Base-by-base conservation (phyloP, 768 basidiomycete genomes). In the Phanerochaete carnosa region DNA sequence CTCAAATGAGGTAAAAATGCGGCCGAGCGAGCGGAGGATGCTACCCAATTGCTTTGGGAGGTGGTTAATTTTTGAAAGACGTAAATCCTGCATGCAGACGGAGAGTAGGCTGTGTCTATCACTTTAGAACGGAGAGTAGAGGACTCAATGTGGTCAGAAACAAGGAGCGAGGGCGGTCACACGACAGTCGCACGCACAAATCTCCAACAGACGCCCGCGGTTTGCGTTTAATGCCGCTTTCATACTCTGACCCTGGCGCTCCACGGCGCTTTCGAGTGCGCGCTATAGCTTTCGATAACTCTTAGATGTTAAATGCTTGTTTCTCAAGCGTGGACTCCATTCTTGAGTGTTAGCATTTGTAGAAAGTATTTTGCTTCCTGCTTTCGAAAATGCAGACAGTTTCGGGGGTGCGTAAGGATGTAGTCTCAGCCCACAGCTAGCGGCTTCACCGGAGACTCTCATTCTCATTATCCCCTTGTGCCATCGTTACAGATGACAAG, bases 91-190 rank as follows among this genome's bases (percentile, higher is more conserved):
- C 62, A 62, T 62, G 29, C 25, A 58, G 26, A 39, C 50, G 26
- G 29, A 45, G 19, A 2, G 28, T 22, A 52, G 25, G 25, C 15
- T 15, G 13, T 19, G 19, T 39, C 15, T 39, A 35, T 55, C 54
- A 55, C 54, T 39, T 37, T 55, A 33, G 5, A 25, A n/a, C 49
- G 28, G 32, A 13, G 45, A 19, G 22, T 32, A 22, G 54, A 54
- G 35, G 54, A 25, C 22, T n/a, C 15, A 32, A 33, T 15, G 57
- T 23, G 43, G 51, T 46, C 15, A 49, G 33, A 50, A 30, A 32
- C 53, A 43, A 43, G 39, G 50, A 19, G 37, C 39, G 46, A 52
- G 2, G n/a, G 45, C 59, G 23, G 65, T 67, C 66, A 67, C 64
- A 66, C 68, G 66, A 66, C 62, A 52, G 32, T 15, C n/a, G 33